A percentile compares a stretch with the other conserved stretches of the same genome.
phyloP scores from a whole-genome alignment of 768 basidiomycete species.

The Udeniomyces megalosporus region DNA sequence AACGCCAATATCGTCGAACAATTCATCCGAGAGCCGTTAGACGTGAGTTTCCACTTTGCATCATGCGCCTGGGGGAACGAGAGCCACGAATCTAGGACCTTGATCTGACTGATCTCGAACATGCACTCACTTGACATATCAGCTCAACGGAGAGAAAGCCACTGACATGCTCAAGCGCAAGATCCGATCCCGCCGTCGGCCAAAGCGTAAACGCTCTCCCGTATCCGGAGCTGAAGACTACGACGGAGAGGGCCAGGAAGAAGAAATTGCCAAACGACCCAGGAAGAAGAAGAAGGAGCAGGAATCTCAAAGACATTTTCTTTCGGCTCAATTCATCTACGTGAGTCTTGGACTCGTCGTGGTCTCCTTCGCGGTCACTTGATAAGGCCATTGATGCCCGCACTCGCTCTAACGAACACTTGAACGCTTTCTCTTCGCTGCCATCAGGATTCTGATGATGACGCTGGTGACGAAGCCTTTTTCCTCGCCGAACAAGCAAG shows the following conservation, averaged over 20 bases:
- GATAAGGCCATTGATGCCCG: background rate
- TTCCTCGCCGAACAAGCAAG: background rate
- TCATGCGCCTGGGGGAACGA: no score
- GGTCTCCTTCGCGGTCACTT: no score
- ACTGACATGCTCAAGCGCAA: slow-evolving; percentile 49
- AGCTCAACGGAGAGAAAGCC: slow-evolving; percentile 55
- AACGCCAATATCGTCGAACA: slow-evolving; percentile 62
- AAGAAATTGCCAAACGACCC: background rate
- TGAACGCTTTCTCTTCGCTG: background rate
- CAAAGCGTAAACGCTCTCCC: background rate
- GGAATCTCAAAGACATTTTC: background rate
- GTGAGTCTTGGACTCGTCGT: background rate
- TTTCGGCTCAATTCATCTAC: slow-evolving; percentile 2
- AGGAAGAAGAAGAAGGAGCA: slow-evolving; percentile 1
- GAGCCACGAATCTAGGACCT: no score
- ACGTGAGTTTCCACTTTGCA: slow-evolving; percentile 32
- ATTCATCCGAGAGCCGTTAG: slow-evolving; percentile 65
- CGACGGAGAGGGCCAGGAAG: slow-evolving; percentile 23
- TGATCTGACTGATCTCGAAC: no score
- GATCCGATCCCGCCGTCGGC: slow-evolving; percentile 33
- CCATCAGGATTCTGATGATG: slow-evolving; percentile 1
- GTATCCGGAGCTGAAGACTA: slow-evolving; percentile 18
- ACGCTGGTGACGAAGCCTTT: background rate
- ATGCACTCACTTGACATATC: no score
- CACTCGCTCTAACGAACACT: no score